A percentile compares a stretch with the other conserved stretches of the same genome.
Conservation (phyloP, 306 rosid species). For the Cercis canadensis region DNA sequence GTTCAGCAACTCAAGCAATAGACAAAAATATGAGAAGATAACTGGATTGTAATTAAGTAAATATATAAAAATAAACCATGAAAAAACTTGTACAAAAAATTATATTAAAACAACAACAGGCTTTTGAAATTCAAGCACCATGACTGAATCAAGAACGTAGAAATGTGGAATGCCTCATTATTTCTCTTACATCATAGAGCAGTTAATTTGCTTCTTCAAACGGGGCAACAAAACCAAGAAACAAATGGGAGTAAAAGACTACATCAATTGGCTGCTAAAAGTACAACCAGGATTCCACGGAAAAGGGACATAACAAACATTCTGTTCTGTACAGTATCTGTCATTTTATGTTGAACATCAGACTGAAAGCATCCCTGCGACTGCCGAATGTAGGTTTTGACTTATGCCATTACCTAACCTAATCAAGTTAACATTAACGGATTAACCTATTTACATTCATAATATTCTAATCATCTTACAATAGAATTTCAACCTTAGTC, state of each 20-base stretch:
- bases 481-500: conserved; percentile 4
- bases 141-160: neutral
- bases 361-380: neutral
- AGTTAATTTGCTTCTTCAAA: conserved; percentile 3
- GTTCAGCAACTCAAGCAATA: conserved; percentile 11
- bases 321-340: too few relatives aligned
- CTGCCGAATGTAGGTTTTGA: neutral
- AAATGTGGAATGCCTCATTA: too few relatives aligned
- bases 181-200: neutral
- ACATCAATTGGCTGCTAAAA: neutral
- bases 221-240: neutral
- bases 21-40: conserved; percentile 1
- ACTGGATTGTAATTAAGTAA: neutral
- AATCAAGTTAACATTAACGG: too few relatives aligned
- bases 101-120: too few relatives aligned
- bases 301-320: too few relatives aligned
- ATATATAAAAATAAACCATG: neutral
- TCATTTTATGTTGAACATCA: too few relatives aligned
- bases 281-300: too few relatives aligned
- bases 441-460: neutral
- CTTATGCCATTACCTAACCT: neutral
- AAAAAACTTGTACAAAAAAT: neutral
- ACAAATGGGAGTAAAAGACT: neutral
- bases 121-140: too few relatives aligned
- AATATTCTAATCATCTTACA: neutral